A percentile compares a stretch with the other conserved stretches of the same genome.
Conservation (phyloP, 352 stramenopile genomes). For the Pythium graminicola region DNA sequence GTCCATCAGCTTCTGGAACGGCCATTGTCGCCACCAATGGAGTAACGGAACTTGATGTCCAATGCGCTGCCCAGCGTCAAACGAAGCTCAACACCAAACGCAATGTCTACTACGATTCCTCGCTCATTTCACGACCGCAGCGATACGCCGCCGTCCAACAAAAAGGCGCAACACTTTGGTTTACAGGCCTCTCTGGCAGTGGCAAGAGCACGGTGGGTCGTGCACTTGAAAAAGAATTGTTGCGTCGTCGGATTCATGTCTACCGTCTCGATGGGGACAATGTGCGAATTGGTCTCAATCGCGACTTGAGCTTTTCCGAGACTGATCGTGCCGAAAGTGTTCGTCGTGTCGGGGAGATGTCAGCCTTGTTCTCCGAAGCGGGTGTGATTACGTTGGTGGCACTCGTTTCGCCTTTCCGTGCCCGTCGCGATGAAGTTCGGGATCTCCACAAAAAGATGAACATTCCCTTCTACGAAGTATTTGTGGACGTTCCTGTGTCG, state of each 20-base stretch:
- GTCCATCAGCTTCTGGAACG: not conserved
- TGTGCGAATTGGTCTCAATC: constrained; percentile 96
- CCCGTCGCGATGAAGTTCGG: constrained; percentile 90
- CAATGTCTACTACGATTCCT: constrained; percentile 83
- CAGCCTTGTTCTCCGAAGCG: constrained; percentile 94
- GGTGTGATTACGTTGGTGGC: constrained; percentile 97
- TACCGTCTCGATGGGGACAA: constrained; percentile 98
- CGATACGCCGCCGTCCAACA: constrained; percentile 82
- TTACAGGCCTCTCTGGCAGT: constrained; percentile 96
- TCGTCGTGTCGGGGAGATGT: constrained; percentile 95
- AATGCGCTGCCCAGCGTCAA: constrained; percentile 51
- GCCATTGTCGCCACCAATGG: constrained; percentile 5
- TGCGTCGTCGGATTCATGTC: constrained; percentile 93
- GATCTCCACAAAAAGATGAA: constrained; percentile 89
- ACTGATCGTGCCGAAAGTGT: constrained; percentile 95
- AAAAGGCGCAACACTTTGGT: constrained; percentile 98
- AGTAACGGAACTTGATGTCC: constrained; percentile 31
- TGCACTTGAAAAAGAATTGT: constrained; percentile 93
- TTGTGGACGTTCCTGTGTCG: constrained; percentile 96
- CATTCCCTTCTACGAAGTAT: constrained; percentile 98
- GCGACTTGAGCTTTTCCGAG: constrained; percentile 94
- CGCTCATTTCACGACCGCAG: constrained; percentile 52
- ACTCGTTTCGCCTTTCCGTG: constrained; percentile 95
- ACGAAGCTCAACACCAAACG: constrained; percentile 65
- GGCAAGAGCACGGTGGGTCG: constrained; percentile 98